phyloP scores from a whole-genome alignment of 164 flowering plant genomes.

The Vitis rotundifolia region DNA sequence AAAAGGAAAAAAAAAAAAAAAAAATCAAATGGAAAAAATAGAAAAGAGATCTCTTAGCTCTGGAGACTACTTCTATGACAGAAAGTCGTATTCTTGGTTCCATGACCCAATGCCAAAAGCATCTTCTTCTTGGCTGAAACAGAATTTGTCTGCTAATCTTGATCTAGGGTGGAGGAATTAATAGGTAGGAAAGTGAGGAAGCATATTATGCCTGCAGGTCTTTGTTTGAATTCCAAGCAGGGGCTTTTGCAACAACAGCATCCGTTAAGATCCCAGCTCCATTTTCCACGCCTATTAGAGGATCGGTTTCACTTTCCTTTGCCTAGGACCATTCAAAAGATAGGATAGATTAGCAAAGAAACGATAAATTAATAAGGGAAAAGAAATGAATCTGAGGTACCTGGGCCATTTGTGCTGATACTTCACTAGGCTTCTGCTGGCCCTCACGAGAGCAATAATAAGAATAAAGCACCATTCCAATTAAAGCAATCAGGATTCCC shows the following conservation, averaged over 20 bases:
- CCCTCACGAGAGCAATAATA: conserved; percentile 70
- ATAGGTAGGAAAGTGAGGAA: neutral
- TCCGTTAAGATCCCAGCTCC: conserved; percentile 50
- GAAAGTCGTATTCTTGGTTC: neutral
- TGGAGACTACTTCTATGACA: neutral
- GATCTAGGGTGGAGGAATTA: neutral
- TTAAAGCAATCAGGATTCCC: conserved; percentile 79
- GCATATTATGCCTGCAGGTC: conserved; percentile 62
- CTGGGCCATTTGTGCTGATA: conserved; percentile 61
- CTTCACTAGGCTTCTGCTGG: conserved; percentile 72
- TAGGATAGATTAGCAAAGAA: neutral
- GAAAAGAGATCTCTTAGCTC: neutral
- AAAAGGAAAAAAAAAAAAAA: too few species aligned
- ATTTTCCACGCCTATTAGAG: conserved; percentile 62
- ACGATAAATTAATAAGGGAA: neutral
- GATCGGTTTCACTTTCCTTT: conserved; percentile 76
- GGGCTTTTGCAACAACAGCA: conserved; percentile 44
- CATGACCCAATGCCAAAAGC: neutral
- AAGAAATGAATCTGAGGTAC: conserved; percentile 26
- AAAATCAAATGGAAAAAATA: too few species aligned
- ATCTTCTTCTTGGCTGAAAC: conserved; percentile 34
- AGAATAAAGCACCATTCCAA: conserved; percentile 90
- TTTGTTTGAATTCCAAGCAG: conserved; percentile 73
- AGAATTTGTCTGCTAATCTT: conserved; percentile 4
- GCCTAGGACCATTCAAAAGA: conserved; percentile 36